phyloP scores from a whole-genome alignment of 768 basidiomycete genomes.

The Boletus tomentosulus region DNA sequence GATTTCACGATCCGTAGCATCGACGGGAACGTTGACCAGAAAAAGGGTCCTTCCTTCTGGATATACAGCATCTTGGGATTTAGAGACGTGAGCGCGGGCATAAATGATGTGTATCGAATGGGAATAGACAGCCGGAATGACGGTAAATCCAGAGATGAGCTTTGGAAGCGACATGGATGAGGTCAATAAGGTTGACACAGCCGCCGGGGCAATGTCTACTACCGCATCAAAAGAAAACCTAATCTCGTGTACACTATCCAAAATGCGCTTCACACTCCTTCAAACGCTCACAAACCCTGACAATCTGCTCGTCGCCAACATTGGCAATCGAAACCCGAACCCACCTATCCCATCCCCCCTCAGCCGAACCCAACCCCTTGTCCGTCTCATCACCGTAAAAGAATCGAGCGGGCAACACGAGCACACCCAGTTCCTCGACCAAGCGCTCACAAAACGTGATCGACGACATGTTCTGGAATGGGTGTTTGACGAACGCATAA shows the following conservation, averaged over 20 bases:
- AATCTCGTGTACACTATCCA: conserved; percentile 28
- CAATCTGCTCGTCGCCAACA: conserved; percentile 60
- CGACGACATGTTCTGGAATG: conserved; percentile 46
- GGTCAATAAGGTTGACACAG: neutral
- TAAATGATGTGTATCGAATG: conserved; percentile 68
- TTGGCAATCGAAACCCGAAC: conserved; percentile 80
- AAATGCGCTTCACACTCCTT: conserved; percentile 35
- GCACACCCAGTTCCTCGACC: conserved; percentile 58
- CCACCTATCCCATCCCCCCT: conserved; percentile 53
- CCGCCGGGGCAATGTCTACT: neutral
- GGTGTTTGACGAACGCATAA: conserved; percentile 74
- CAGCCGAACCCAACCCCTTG: conserved; percentile 11
- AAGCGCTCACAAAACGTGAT: conserved; percentile 54
- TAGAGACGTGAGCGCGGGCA: conserved; percentile 60
- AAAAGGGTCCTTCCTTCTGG: conserved; percentile 75
- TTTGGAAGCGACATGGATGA: conserved; percentile 19
- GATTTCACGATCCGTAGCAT: conserved; percentile 80
- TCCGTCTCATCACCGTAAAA: conserved; percentile 37
- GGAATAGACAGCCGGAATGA: conserved; percentile 40
- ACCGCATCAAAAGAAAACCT: too few relatives aligned
- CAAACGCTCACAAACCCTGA: conserved; percentile 49
- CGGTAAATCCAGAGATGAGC: conserved; percentile 30
- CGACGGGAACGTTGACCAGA: conserved; percentile 84
- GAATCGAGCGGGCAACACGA: conserved; percentile 63
- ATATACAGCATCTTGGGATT: conserved; percentile 33